Percentiles rank a stretch among this genome's conserved stretches.
phyloP scores from a whole-genome alignment of 495 filamentous ascomycete species.

The Physcia stellaris region DNA sequence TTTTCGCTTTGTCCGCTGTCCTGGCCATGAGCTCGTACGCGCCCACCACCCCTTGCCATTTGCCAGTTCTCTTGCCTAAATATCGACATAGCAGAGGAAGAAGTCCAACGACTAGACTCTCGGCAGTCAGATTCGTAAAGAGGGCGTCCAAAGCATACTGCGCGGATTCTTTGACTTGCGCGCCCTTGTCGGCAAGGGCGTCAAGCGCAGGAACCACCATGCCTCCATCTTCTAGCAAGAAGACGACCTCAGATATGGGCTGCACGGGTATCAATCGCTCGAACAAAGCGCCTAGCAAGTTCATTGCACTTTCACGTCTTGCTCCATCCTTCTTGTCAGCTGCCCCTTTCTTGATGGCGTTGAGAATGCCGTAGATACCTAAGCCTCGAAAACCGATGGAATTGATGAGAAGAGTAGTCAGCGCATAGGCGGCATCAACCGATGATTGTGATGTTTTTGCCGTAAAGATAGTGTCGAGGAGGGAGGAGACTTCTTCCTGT shows the following conservation, averaged over 20 bases:
- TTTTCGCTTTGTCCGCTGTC: conserved; percentile 86
- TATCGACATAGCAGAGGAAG: conserved; percentile 61
- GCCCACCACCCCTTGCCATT: conserved; percentile 91
- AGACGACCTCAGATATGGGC: conserved; percentile 63
- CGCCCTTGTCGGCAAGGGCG: conserved; percentile 76
- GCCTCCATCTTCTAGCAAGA: conserved; percentile 67
- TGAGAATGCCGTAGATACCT: conserved; percentile 53
- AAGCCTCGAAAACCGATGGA: conserved; percentile 69
- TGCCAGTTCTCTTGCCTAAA: conserved; percentile 64
- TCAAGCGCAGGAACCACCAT: conserved; percentile 65
- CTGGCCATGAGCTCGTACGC: conserved; percentile 69
- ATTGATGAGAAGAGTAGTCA: conserved; percentile 66
- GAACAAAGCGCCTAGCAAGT: conserved; percentile 83
- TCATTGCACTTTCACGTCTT: conserved; percentile 83
- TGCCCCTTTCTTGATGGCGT: conserved; percentile 69
- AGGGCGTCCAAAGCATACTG: conserved; percentile 90
- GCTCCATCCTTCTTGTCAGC: conserved; percentile 86
- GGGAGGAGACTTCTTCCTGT: conserved; percentile 53
- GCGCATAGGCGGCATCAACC: conserved; percentile 70
- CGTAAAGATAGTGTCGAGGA: conserved; percentile 64
- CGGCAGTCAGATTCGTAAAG: conserved; percentile 62
- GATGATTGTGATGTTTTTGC: conserved; percentile 75
- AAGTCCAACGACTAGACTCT: conserved; percentile 67
- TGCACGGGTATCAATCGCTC: conserved; percentile 74
- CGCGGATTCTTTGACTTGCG: conserved; percentile 76